Conservation (phyloP, 2,329 filamentous ascomycete genomes). For the Aspergillus fumigatus region DNA sequence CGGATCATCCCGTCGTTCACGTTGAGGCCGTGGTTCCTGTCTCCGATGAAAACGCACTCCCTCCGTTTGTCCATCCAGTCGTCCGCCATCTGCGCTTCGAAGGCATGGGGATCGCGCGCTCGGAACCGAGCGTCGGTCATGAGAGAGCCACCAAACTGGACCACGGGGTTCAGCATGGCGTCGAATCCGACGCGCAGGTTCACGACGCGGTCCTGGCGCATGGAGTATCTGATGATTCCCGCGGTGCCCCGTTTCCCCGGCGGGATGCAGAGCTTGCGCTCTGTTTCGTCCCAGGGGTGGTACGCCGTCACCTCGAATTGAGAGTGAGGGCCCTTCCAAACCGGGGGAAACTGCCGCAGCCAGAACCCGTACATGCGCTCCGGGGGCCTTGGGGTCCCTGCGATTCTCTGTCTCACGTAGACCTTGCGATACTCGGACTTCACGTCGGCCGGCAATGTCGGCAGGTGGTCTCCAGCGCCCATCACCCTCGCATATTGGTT, state of each 20-base stretch:
- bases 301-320: not conserved
- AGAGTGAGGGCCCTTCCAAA: not conserved
- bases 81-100: not conserved
- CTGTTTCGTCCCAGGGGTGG: not conserved
- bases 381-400: not conserved
- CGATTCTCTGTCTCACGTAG: not conserved
- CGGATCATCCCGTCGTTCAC: not conserved
- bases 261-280: not conserved
- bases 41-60: not conserved
- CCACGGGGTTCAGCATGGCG: not conserved
- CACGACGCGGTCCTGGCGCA: not conserved
- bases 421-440: not conserved
- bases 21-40: not conserved
- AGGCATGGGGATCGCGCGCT: not conserved
- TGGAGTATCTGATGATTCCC: not conserved
- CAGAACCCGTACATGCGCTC: not conserved
- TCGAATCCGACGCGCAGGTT: not conserved
- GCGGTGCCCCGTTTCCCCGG: not conserved
- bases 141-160: not conserved
- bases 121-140: not conserved
- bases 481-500: not conserved
- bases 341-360: not conserved
- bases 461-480: not conserved
- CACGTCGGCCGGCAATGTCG: not conserved
- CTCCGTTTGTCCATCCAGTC: not conserved